Conservation (phyloP, 1,284 basidiomycete species). For the Vanrija pseudolonga region DNA sequence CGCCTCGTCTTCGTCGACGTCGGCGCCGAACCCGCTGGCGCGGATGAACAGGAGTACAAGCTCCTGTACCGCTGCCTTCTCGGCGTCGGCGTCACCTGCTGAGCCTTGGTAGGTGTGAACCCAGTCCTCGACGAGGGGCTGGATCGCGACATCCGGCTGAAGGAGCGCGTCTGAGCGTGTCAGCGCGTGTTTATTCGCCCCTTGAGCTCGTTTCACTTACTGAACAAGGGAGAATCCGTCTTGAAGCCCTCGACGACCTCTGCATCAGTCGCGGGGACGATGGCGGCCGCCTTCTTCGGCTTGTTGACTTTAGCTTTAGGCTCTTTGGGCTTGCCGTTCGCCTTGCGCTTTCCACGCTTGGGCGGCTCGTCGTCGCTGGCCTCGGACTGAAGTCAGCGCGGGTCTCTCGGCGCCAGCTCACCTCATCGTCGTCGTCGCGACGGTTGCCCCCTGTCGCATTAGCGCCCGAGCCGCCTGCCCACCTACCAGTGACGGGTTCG, state of each 20-base stretch:
- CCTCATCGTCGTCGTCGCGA: not conserved
- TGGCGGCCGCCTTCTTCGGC: conserved; percentile 11
- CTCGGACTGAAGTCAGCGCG: conserved; percentile 1
- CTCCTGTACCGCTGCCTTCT: conserved; percentile 44
- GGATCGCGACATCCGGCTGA: conserved; percentile 43
- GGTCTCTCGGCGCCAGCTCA: not conserved
- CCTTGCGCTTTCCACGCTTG: conserved; percentile 12
- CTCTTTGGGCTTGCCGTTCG: conserved; percentile 8
- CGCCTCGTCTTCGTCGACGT: conserved; percentile 55
- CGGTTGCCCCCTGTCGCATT: not conserved
- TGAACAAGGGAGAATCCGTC: conserved; percentile 38
- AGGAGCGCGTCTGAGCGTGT: conserved; percentile 39
- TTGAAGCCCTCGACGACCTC: conserved; percentile 30
- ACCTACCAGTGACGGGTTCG: too few species aligned
- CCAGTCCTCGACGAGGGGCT: conserved; percentile 48
- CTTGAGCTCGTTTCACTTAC: conserved; percentile 16
- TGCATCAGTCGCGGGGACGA: conserved; percentile 3
- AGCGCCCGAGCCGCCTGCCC: not conserved
- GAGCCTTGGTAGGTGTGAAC: conserved; percentile 43
- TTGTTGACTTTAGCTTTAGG: conserved; percentile 12
- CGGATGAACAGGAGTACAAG: conserved; percentile 46
- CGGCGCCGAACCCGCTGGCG: conserved; percentile 40
- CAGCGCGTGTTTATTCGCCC: not conserved
- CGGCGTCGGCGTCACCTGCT: conserved; percentile 36
- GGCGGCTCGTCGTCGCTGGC: conserved; percentile 5